These are phyloP conservation scores for Clavispora vitiphila DNA, from an alignment of 805 yeast species.

Conservation along the genomic window DNA sequence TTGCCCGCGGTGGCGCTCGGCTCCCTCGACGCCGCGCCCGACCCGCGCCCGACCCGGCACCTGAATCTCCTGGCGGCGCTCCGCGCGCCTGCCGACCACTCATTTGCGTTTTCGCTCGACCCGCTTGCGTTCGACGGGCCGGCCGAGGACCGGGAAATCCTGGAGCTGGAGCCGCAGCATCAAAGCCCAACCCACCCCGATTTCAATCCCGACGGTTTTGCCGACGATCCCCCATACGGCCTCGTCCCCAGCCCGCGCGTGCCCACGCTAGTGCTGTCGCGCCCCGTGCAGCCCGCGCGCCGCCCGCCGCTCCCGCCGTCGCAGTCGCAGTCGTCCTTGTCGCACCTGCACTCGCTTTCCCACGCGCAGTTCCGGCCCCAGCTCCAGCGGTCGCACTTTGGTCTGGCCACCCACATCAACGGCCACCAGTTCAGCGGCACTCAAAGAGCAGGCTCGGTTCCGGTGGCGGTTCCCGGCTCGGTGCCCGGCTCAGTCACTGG, in stretches of 20 bases:
- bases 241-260: slow-evolving; percentile 3
- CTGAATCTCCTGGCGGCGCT: slow-evolving; percentile 18
- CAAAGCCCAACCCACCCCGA: too few species aligned
- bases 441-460: too few species aligned
- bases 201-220: too few species aligned
- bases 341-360: neutral
- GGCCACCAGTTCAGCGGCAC: too few species aligned
- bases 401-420: too few species aligned
- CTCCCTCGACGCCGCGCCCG: neutral
- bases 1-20: too few species aligned
- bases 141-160: too few species aligned
- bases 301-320: slow-evolving; percentile 7
- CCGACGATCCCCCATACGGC: slow-evolving; percentile 1
- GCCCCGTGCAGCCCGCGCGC: slow-evolving; percentile 6
- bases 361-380: neutral
- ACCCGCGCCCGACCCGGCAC: slow-evolving; percentile 5
- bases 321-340: slow-evolving; percentile 1
- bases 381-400: too few species aligned
- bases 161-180: too few species aligned
- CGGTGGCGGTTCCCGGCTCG: too few species aligned
- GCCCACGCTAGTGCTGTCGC: slow-evolving; percentile 2
- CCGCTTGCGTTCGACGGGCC: slow-evolving; percentile 48
- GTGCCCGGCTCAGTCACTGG: too few species aligned
- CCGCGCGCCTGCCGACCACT: slow-evolving; percentile 7
- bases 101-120: slow-evolving; percentile 36